Percentiles rank a stretch among this genome's conserved stretches.
phyloP scores from a whole-genome alignment of 148 eudicot species.

The Drosera capensis region DNA sequence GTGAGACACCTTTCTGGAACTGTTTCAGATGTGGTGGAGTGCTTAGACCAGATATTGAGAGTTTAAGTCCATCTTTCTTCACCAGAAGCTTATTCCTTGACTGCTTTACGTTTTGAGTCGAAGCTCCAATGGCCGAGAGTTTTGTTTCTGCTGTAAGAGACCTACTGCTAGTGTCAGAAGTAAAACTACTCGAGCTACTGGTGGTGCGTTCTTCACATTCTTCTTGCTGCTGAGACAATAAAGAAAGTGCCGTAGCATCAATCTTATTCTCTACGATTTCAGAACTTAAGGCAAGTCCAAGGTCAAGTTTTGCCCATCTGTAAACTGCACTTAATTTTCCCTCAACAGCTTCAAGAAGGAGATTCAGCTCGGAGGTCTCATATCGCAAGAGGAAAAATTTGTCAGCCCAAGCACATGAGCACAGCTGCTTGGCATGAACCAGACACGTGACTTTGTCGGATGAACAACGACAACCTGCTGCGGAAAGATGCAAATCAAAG shows the following conservation, averaged over 20 bases:
- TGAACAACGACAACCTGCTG: conserved; percentile 86
- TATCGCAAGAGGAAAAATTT: conserved; percentile 83
- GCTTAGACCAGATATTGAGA: conserved; percentile 5
- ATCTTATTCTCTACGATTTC: conserved; percentile 31
- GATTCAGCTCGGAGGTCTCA: conserved; percentile 51
- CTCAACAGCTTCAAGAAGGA: conserved; percentile 87
- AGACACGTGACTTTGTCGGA: conserved; percentile 77
- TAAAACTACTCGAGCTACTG: conserved; percentile 14
- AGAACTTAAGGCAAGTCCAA: conserved; percentile 71
- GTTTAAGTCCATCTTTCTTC: conserved; percentile 19
- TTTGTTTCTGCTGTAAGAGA: conserved; percentile 11
- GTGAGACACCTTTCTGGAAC: conserved; percentile 4
- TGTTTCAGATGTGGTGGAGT: conserved; percentile 11
- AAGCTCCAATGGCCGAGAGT: conserved; percentile 17
- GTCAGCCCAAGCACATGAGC: conserved; percentile 62
- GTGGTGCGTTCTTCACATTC: conserved; percentile 8
- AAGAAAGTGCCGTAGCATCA: conserved; percentile 14
- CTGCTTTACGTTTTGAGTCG: conserved; percentile 11
- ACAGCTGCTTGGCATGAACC: conserved; percentile 79
- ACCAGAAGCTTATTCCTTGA: conserved; percentile 8
- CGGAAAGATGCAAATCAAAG: conserved; percentile 88
- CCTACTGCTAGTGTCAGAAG: conserved; percentile 11
- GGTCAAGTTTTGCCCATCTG: conserved; percentile 83
- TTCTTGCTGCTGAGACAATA: conserved; percentile 15
- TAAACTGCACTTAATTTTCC: conserved; percentile 89